A percentile compares a stretch with the other conserved stretches of the same genome.
These are phyloP conservation scores for Sugiyamaella mastotermitis DNA, from an alignment of 805 yeast genomes.

Conservation along the genomic window DNA sequence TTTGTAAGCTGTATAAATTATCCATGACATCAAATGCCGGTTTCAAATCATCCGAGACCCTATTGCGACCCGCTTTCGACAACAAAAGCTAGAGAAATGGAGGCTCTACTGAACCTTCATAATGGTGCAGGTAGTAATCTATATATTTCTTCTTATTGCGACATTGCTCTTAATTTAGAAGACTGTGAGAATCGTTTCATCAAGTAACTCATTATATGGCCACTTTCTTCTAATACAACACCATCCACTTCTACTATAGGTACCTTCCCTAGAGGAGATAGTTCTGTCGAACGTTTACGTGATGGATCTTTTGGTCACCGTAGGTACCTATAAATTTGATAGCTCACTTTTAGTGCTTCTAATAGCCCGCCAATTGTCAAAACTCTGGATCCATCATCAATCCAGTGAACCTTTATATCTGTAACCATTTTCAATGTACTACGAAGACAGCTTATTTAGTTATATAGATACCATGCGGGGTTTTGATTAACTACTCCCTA, in stretches of 20 bases:
- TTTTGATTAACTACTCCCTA: too few species aligned
- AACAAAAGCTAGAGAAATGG: conserved; percentile 35
- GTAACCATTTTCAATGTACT: too few species aligned
- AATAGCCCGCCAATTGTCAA: conserved; percentile 58
- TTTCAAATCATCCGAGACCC: conserved; percentile 39
- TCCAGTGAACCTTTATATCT: too few species aligned
- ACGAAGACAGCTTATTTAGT: too few species aligned
- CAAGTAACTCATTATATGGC: conserved; percentile 49
- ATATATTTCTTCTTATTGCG: conserved; percentile 39
- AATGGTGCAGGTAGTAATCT: conserved; percentile 48
- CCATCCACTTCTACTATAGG: conserved; percentile 51
- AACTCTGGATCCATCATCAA: too few species aligned
- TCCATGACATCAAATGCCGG: conserved; percentile 43
- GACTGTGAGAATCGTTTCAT: conserved; percentile 43
- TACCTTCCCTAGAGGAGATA: conserved; percentile 59
- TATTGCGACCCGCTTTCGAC: conserved; percentile 29
- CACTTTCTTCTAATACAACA: conserved; percentile 50
- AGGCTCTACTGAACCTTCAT: conserved; percentile 61
- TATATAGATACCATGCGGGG: too few species aligned
- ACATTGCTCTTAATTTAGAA: conserved; percentile 34
- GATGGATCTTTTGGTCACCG: too few species aligned
- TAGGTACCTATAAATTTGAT: conserved; percentile 46
- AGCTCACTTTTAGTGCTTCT: conserved; percentile 53
- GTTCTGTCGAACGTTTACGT: too few species aligned
- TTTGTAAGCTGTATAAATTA: conserved; percentile 44